A percentile compares a stretch with the other conserved stretches of the same genome.
Evolutionary conservation across 352 stramenopile genomes (phyloP).

Genomic region (Aphanomyces cochlioides): DNA sequence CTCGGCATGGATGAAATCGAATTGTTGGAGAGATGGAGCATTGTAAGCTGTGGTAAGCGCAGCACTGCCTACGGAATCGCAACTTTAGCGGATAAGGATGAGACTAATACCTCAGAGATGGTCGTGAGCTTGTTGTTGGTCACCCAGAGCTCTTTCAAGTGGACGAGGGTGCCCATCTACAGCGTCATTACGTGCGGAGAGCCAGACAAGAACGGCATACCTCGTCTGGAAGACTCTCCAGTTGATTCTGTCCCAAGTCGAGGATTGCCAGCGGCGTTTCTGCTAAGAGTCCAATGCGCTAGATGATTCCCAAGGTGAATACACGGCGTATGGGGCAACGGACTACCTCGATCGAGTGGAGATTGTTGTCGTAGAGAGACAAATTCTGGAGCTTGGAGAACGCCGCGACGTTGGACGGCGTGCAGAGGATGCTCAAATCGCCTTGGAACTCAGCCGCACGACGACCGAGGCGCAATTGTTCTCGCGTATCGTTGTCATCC

Average conservation of each 20-base stretch:
- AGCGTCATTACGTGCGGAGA: background rate
- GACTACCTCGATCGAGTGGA: conserved; percentile 16
- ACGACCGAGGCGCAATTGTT: conserved; percentile 14
- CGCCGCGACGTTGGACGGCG: conserved; percentile 14
- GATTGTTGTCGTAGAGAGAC: conserved; percentile 26
- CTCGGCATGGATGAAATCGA: background rate
- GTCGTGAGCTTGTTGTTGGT: conserved; percentile 13
- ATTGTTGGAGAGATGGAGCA: conserved; percentile 26
- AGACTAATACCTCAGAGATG: conserved; percentile 6
- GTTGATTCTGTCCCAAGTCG: conserved; percentile 16
- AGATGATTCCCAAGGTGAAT: background rate
- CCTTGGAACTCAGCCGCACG: conserved; percentile 20
- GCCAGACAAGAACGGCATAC: background rate
- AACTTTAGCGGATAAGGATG: background rate
- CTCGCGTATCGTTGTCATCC: conserved; percentile 5
- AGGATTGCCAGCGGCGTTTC: conserved; percentile 14
- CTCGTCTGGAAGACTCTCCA: conserved; percentile 7
- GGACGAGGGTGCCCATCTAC: background rate
- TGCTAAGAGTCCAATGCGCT: conserved; percentile 23
- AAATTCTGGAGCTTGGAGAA: conserved; percentile 13
- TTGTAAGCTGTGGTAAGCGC: background rate
- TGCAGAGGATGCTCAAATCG: conserved; percentile 11
- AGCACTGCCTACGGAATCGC: conserved; percentile 1
- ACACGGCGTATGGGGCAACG: background rate
- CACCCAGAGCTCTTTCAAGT: conserved; percentile 26